Evolutionary conservation across 495 filamentous ascomycete species (phyloP).

Genomic region (Aspergillus sclerotioniger): DNA sequence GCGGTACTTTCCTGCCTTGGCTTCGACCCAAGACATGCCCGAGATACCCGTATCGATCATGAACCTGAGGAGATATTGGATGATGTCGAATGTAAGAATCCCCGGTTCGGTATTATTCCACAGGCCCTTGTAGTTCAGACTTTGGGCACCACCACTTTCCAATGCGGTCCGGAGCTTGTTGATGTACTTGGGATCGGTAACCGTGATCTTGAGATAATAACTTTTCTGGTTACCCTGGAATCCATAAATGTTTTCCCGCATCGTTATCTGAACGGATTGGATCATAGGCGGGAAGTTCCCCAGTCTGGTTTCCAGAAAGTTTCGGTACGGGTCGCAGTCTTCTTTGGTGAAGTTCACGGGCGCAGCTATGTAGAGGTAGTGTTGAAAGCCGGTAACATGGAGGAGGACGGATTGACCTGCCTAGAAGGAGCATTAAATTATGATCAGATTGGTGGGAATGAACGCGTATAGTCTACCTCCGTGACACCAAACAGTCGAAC

Average conservation of each 20-base stretch:
- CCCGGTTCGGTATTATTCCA: constrained; percentile 71
- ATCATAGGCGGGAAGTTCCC: constrained; percentile 62
- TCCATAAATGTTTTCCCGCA: constrained; percentile 85
- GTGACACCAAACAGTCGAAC: constrained; percentile 96
- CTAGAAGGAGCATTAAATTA: constrained; percentile 28
- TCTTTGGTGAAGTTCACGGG: constrained; percentile 73
- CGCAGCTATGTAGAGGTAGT: constrained; percentile 93
- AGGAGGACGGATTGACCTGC: constrained; percentile 89
- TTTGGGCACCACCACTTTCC: constrained; percentile 58
- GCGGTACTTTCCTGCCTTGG: constrained; percentile 67
- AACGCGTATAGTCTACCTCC: constrained; percentile 53
- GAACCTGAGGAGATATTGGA: constrained; percentile 92
- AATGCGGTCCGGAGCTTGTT: constrained; percentile 67
- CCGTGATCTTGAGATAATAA: constrained; percentile 89
- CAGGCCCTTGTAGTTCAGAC: constrained; percentile 81
- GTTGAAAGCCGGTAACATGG: constrained; percentile 92
- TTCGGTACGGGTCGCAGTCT: constrained; percentile 72
- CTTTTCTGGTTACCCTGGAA: constrained; percentile 91
- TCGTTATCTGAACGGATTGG: constrained; percentile 70
- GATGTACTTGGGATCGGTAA: constrained; percentile 82
- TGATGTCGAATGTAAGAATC: constrained; percentile 87
- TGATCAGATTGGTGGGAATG: not conserved
- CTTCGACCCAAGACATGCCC: constrained; percentile 98
- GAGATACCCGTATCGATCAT: constrained; percentile 94
- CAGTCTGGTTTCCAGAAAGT: constrained; percentile 73